A percentile compares a stretch with the other conserved stretches of the same genome.
Conservation (phyloP, 805 yeast species). For the Grigorovia transvaalensis region DNA sequence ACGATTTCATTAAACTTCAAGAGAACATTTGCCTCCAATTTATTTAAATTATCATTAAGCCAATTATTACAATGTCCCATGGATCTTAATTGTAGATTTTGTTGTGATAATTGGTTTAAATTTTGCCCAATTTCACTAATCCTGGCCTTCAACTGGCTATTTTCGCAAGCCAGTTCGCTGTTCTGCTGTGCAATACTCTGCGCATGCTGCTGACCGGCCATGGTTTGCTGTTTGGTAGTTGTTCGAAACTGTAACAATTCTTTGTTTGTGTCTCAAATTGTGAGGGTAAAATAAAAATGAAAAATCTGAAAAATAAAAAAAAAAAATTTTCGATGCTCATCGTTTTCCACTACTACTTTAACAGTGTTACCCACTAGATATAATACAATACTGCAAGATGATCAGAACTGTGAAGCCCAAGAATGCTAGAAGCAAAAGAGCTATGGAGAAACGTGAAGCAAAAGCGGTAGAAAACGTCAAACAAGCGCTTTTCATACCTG, state of each 20-base stretch:
- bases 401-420: constrained; percentile 64
- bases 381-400: constrained; percentile 6
- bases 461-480: constrained; percentile 84
- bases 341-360: neutral
- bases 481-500: constrained; percentile 85
- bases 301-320: no score
- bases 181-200: constrained; percentile 30
- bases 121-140: constrained; percentile 44
- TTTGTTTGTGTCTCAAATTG: neutral
- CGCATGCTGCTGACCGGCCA: neutral
- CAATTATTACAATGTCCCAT: constrained; percentile 23
- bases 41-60: constrained; percentile 30
- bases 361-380: neutral
- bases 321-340: neutral
- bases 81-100: constrained; percentile 37
- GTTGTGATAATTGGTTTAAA: constrained; percentile 39
- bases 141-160: constrained; percentile 41
- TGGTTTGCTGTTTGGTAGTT: neutral
- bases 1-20: constrained; percentile 37
- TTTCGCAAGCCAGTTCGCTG: constrained; percentile 48
- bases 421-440: constrained; percentile 92
- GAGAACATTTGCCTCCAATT: constrained; percentile 34
- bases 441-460: constrained; percentile 78
- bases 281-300: neutral
- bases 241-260: neutral